These are phyloP conservation scores for Leucosporidium yakuticum DNA, from an alignment of 768 basidiomycete species.

Conservation along the genomic window DNA sequence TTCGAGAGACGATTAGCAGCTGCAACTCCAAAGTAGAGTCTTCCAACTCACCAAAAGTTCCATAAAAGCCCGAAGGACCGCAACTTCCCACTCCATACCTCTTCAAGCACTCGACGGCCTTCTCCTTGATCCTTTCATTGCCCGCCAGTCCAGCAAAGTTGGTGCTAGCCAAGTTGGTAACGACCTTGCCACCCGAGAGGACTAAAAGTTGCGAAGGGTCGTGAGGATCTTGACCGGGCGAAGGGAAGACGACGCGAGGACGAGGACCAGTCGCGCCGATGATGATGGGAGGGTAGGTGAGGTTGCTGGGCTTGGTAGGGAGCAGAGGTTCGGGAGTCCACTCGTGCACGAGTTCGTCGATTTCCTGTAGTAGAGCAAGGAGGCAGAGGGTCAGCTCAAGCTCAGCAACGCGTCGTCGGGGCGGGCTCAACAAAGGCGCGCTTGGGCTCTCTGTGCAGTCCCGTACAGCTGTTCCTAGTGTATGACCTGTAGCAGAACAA, in stretches of 20 bases:
- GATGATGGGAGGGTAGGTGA: conserved; percentile 70
- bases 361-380: conserved; percentile 72
- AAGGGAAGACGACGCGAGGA: conserved; percentile 57
- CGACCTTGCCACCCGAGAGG: conserved; percentile 57
- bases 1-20: background rate
- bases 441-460: background rate
- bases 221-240: conserved; percentile 34
- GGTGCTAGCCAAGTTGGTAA: conserved; percentile 77
- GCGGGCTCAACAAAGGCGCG: background rate
- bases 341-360: conserved; percentile 92
- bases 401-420: background rate
- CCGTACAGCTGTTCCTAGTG: background rate
- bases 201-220: conserved; percentile 21
- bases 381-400: background rate
- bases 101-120: conserved; percentile 72
- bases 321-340: conserved; percentile 84
- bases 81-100: conserved; percentile 92
- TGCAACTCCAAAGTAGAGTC: background rate
- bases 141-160: conserved; percentile 88
- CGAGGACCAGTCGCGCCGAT: conserved; percentile 74
- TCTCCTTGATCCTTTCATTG: conserved; percentile 78
- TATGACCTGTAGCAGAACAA: background rate
- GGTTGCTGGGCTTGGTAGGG: conserved; percentile 57
- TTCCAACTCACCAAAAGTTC: conserved; percentile 68
- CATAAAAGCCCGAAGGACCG: conserved; percentile 95